Percentiles rank a stretch among this genome's conserved stretches.
Conservation (phyloP, 2,329 filamentous ascomycete species). For the Fusarium papillatum region DNA sequence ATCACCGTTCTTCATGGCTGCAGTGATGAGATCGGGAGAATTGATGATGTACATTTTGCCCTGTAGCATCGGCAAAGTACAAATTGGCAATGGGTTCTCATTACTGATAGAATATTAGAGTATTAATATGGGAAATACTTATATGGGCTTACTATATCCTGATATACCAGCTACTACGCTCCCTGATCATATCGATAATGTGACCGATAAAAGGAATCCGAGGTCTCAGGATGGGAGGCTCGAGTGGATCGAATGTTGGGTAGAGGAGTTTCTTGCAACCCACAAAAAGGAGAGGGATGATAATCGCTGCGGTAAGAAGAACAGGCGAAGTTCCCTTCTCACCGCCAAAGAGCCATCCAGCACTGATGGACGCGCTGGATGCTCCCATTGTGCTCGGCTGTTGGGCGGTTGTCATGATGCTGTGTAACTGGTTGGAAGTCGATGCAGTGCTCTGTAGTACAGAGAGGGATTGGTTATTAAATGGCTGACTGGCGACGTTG, state of each 20-base stretch:
- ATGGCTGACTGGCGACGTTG: neutral
- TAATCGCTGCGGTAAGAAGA: neutral
- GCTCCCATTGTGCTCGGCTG: neutral
- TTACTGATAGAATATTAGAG: neutral
- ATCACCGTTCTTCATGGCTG: neutral
- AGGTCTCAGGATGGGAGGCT: slow-evolving; percentile 1
- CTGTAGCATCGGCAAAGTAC: slow-evolving; percentile 10
- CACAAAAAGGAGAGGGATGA: neutral
- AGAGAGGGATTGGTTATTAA: neutral
- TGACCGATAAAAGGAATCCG: slow-evolving; percentile 3
- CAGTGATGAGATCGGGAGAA: neutral
- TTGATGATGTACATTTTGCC: slow-evolving; percentile 13
- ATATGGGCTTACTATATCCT: neutral
- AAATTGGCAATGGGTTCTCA: neutral
- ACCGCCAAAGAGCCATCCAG: neutral
- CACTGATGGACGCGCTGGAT: too few relatives aligned
- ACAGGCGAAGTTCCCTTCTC: neutral
- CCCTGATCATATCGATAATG: neutral
- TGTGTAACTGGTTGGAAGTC: neutral
- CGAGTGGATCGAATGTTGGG: neutral
- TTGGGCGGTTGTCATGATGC: neutral
- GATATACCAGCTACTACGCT: neutral
- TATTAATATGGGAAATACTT: neutral
- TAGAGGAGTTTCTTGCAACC: neutral
- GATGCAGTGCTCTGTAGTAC: neutral